Evolutionary conservation across 2,329 filamentous ascomycete species (phyloP).

Genomic region (Ceratocystis cacaofunesta): DNA sequence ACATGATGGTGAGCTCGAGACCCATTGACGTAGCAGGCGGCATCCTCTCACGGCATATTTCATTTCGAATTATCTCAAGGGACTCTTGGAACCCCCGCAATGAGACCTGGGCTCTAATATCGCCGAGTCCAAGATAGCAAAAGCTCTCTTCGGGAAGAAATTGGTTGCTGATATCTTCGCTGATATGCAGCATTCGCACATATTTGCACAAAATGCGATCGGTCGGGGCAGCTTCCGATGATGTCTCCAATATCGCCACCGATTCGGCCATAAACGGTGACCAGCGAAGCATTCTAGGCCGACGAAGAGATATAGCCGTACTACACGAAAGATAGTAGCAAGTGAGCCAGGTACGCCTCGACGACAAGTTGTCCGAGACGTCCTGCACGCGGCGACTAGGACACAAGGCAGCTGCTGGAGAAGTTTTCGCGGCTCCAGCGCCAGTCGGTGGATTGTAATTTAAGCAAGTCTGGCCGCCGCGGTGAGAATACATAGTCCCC

Average conservation of each 20-base stretch:
- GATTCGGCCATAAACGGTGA: slow-evolving; percentile 46
- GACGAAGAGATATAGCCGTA: slow-evolving; percentile 45
- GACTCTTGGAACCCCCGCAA: slow-evolving; percentile 51
- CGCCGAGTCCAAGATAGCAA: slow-evolving; percentile 39
- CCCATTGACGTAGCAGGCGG: slow-evolving; percentile 45
- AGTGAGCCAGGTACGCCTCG: slow-evolving; percentile 42
- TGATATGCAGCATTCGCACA: slow-evolving; percentile 45
- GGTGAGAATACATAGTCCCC: not conserved
- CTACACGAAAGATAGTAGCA: slow-evolving; percentile 46
- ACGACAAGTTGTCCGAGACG: slow-evolving; percentile 19
- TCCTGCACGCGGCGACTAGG: slow-evolving; percentile 19
- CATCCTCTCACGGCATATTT: slow-evolving; percentile 38
- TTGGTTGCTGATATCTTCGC: slow-evolving; percentile 52
- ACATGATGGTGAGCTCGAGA: slow-evolving; percentile 51
- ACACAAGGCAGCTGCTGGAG: slow-evolving; percentile 16
- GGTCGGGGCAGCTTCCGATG: slow-evolving; percentile 39
- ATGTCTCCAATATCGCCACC: slow-evolving; percentile 38
- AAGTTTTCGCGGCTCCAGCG: not conserved
- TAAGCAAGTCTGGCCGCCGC: not conserved
- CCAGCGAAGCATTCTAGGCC: slow-evolving; percentile 46
- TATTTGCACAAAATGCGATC: slow-evolving; percentile 45
- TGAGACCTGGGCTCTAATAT: slow-evolving; percentile 48
- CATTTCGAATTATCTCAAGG: slow-evolving; percentile 42
- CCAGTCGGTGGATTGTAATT: no score
- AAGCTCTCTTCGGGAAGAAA: slow-evolving; percentile 52